These are phyloP conservation scores for Colletotrichum destructivum DNA, from an alignment of 2,329 filamentous ascomycete genomes.

Conservation along the genomic window DNA sequence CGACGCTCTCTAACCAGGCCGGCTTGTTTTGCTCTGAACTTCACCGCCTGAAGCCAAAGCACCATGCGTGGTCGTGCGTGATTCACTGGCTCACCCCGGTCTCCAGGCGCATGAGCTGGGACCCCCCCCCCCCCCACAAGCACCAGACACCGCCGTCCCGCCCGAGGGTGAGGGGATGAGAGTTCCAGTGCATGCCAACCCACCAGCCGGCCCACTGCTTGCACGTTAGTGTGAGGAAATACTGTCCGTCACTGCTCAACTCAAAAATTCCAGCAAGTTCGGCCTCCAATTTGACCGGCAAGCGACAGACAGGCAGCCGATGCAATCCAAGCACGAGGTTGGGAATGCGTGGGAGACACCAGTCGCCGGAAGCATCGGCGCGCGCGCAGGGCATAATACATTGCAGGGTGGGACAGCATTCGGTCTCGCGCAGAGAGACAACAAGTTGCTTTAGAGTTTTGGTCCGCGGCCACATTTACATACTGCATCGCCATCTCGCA, in stretches of 20 bases:
- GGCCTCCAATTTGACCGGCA: not conserved
- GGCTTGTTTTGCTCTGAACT: conserved; percentile 17
- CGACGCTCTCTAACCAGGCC: conserved; percentile 29
- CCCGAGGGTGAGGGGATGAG: conserved; percentile 4
- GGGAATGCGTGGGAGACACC: conserved; percentile 11
- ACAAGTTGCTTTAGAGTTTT: conserved; percentile 41
- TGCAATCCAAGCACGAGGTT: conserved; percentile 3
- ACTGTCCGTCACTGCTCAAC: conserved; percentile 22
- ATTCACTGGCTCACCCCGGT: conserved; percentile 32
- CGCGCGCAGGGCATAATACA: conserved; percentile 5
- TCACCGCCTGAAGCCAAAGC: conserved; percentile 34
- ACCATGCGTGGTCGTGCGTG: conserved; percentile 38
- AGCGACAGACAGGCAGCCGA: not conserved
- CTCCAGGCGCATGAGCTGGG: conserved; percentile 31
- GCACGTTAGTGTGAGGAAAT: conserved; percentile 35
- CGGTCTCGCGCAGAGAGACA: conserved; percentile 23
- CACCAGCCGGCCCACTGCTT: conserved; percentile 34
- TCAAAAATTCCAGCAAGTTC: conserved; percentile 7
- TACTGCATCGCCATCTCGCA: conserved; percentile 16
- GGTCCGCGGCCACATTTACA: conserved; percentile 12
- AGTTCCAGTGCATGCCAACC: conserved; percentile 33
- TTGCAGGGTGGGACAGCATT: not conserved
- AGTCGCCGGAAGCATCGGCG: conserved; percentile 5
- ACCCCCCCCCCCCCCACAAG: conserved; percentile 24
- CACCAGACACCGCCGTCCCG: conserved; percentile 32